A percentile compares a stretch with the other conserved stretches of the same genome.
These are phyloP conservation scores for Ligustrum vulgare DNA, from an alignment of 257 asterid species.

Conservation along the genomic window DNA sequence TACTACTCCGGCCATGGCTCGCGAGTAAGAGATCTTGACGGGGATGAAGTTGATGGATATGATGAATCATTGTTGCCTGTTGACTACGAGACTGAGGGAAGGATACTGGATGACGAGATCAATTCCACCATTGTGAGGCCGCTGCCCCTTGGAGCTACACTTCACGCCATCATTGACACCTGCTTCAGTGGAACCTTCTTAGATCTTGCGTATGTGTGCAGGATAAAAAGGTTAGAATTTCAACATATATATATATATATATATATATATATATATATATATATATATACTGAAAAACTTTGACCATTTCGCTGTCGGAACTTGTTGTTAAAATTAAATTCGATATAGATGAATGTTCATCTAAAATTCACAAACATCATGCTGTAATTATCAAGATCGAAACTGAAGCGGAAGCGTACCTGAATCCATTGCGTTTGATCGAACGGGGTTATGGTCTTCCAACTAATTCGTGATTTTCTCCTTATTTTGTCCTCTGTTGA, in stretches of 20 bases:
- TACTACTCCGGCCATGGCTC: slow-evolving; percentile 87
- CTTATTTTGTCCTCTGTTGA: no score
- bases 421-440: no score
- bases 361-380: no score
- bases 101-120: slow-evolving; percentile 77
- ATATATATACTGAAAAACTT: background rate
- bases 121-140: slow-evolving; percentile 79
- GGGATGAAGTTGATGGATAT: slow-evolving; percentile 79
- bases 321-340: no score
- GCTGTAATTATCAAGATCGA: no score
- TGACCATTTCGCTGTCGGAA: slow-evolving; percentile 2
- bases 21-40: slow-evolving; percentile 51
- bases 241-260: background rate
- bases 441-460: no score
- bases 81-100: slow-evolving; percentile 73
- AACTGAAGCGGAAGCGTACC: no score
- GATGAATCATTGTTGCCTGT: slow-evolving; percentile 77
- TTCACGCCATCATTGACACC: slow-evolving; percentile 81
- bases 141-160: slow-evolving; percentile 65
- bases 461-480: no score
- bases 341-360: no score
- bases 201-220: slow-evolving; percentile 66
- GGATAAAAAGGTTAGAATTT: slow-evolving; percentile 54
- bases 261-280: no score
- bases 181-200: slow-evolving; percentile 83